Percentiles rank a stretch among this genome's conserved stretches.
Evolutionary conservation across 148 eudicot genomes (phyloP).

Genomic region (Rheum nobile): DNA sequence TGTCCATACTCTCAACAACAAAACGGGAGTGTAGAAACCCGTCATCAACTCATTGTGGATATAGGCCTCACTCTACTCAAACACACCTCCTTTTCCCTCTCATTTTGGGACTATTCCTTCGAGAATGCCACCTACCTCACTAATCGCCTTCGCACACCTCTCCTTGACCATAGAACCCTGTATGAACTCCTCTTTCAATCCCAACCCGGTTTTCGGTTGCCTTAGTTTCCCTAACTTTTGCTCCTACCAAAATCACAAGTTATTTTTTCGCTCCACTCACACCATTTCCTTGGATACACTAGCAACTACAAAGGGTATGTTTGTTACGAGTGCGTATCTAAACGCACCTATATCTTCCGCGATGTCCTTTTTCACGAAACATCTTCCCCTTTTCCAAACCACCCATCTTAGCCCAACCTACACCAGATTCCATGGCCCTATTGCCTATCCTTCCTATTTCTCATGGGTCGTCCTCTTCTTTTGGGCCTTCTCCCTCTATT

Average conservation of each 20-base stretch:
- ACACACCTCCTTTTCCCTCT: neutral
- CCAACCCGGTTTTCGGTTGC: neutral
- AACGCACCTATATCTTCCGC: too few relatives aligned
- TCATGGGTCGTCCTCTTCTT: too few relatives aligned
- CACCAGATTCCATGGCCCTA: too few relatives aligned
- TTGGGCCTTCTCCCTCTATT: too few relatives aligned
- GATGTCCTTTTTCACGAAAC: too few relatives aligned
- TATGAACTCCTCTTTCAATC: neutral
- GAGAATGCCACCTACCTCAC: neutral
- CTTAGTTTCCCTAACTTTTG: neutral
- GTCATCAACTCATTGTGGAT: neutral
- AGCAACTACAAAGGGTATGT: too few relatives aligned
- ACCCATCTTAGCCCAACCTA: too few relatives aligned
- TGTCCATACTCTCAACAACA: neutral
- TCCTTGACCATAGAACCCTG: neutral
- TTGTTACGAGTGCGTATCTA: too few relatives aligned
- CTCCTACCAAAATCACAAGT: neutral
- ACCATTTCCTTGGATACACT: too few relatives aligned
- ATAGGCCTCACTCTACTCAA: neutral
- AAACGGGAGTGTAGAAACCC: neutral
- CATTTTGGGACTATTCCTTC: neutral
- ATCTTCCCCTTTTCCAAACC: too few relatives aligned
- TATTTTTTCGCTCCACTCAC: too few relatives aligned
- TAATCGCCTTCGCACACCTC: neutral
- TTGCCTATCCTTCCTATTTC: too few relatives aligned